Evolutionary conservation across 345 rosid species (phyloP), one percentile per base, ranked within the genome.

Genomic region (Gossypium longicalyx): DNA sequence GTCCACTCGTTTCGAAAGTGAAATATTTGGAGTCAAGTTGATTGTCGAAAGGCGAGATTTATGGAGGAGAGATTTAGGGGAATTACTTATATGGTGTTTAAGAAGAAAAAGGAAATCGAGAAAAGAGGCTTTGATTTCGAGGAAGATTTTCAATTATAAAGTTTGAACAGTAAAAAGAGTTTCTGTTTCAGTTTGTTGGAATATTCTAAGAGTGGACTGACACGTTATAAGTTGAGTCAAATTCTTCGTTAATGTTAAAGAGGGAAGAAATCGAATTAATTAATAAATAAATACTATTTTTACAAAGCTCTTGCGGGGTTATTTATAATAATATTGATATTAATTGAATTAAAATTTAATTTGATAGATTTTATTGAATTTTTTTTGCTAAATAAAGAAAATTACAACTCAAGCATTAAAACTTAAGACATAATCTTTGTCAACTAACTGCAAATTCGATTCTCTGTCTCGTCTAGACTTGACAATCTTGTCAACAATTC

Each of bases 1-100:
- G 65, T 64, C 87, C 88, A 79, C 85, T 85, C 71, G 84, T 25
- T 8, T 44, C 71, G 83, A 82, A 68, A 82, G 82, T 85, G 80
- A 82, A 57, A 69, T 71, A 61, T 47, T 58, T 20, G 86, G 84
- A 60, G 69, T 65, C 78, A 61, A 51, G 59, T 2, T 72, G 52
- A 49, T 19, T 63, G 58, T 48, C 3, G 44, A 51, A 12, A 70
- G 71, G 77, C 79, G 79, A 38, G 67, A 80, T 73, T 77, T 58
- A 61, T 48, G 80, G 84, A 49, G 27, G 15, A 47, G 19, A 48
- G 43, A 34, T 34, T 34, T 34, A 34, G 8, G 38, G 43, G 6
- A 11, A 19, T 15, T 66, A 13, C 47, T 1, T n/a, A 25, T 47
- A 12, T 34, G 41, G 10, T 20, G 6, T 2, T 23, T 4, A 23